Conservation (phyloP, 73 alveolate species). For the Paramecium caudatum region DNA sequence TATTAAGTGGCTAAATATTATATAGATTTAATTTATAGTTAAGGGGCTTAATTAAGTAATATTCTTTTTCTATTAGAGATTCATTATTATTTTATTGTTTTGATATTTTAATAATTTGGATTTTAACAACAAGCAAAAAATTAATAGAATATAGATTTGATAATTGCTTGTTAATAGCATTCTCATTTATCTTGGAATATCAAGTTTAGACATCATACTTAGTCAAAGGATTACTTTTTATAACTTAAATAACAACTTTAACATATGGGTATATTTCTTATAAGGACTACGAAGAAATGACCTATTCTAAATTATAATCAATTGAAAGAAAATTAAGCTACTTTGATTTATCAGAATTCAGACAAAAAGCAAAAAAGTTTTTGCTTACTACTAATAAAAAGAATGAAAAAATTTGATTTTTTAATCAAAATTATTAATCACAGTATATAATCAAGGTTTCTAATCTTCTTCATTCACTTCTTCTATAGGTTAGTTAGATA, state of each 20-base stretch:
- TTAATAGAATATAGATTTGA: constrained; percentile 13
- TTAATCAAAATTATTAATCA: too few species aligned
- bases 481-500: constrained; percentile 24
- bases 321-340: background rate
- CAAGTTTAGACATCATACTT: background rate
- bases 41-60: constrained; percentile 11
- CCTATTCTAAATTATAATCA: background rate
- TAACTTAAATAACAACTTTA: background rate
- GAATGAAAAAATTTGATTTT: too few species aligned
- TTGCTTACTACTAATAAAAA: too few species aligned
- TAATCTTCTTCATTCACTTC: constrained; percentile 13
- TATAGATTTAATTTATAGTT: background rate
- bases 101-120: background rate
- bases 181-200: background rate
- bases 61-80: background rate
- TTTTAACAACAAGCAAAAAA: background rate
- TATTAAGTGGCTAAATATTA: constrained; percentile 15
- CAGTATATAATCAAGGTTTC: background rate
- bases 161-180: background rate
- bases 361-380: background rate
- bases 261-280: background rate
- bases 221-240: background rate
- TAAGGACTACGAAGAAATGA: constrained; percentile 1
- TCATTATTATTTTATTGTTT: background rate
- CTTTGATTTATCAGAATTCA: constrained; percentile 11